These are phyloP conservation scores for Candida silvatica DNA, from an alignment of 805 yeast species.

Conservation along the genomic window DNA sequence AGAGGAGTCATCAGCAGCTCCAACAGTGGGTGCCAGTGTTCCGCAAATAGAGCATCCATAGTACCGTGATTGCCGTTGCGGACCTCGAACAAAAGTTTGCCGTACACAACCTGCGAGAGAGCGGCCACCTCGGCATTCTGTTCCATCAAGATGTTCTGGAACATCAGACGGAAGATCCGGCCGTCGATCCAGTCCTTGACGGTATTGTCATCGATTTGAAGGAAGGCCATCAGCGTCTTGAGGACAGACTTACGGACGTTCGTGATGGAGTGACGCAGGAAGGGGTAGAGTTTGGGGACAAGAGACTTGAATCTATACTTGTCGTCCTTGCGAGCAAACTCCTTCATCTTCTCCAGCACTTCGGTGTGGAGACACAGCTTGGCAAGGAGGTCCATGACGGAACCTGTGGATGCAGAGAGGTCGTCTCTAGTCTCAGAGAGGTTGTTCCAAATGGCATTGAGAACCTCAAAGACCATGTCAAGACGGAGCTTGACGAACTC, in stretches of 20 bases:
- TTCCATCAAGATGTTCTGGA: constrained; percentile 83
- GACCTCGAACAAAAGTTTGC: constrained; percentile 42
- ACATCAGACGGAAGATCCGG: constrained; percentile 62
- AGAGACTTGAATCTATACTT: constrained; percentile 58
- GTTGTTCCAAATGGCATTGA: constrained; percentile 84
- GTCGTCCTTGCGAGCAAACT: constrained; percentile 42
- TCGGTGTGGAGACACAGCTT: constrained; percentile 75
- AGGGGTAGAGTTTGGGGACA: constrained; percentile 90
- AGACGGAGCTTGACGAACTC: constrained; percentile 67
- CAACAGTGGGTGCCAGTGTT: constrained; percentile 52
- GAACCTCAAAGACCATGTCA: constrained; percentile 37
- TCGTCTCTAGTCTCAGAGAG: constrained; percentile 83
- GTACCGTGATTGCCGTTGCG: constrained; percentile 21
- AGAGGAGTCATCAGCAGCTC: constrained; percentile 84
- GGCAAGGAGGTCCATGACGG: constrained; percentile 90
- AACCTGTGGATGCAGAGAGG: constrained; percentile 88
- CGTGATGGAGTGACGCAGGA: constrained; percentile 86
- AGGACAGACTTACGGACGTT: constrained; percentile 86
- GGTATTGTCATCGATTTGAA: constrained; percentile 39
- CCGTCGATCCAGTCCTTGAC: constrained; percentile 68
- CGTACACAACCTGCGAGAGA: constrained; percentile 56
- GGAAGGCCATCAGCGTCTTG: constrained; percentile 69
- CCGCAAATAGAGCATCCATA: constrained; percentile 44
- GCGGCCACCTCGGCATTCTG: constrained; percentile 69
- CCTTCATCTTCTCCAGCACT: constrained; percentile 65